Base-by-base conservation (phyloP, 2,329 filamentous ascomycete genomes). In the Arthroderma uncinatum region DNA sequence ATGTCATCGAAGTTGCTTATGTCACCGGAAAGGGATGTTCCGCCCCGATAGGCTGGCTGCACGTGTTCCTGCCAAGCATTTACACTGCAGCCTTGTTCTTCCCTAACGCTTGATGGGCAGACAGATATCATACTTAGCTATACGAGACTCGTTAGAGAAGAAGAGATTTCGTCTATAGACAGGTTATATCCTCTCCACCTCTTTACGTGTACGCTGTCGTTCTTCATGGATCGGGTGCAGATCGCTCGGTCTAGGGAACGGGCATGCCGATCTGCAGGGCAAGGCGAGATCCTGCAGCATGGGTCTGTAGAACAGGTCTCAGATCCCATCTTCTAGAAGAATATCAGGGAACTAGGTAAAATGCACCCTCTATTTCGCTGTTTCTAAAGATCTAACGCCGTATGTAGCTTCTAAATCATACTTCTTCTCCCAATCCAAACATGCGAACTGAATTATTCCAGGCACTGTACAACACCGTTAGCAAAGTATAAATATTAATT, bases 401-500 rank as follows among this genome's bases (percentile, higher is more conserved):
- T n/a, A 16, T 33, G 19, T 50, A 33, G 28, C 25, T n/a, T 16
- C 14, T 10, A 9, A 30, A 12, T 48, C 42, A 48, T 12, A 21
- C 42, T 23, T 66, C 59, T 62, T 80, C 78, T 0, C 82, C 85
- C 42, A 95, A 69, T 0, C 82, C 84, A 74, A 95, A 95, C 68
- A 95, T 89, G 60, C 77, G 78, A 57, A 84, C 79, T 0, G 88
- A 93, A 70, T 95, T 95, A 47, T 73, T 79, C 89, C 89, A 94
- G 3, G 88, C 85, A 25, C 77, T 79, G 57, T 33, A 19, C 42
- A 37, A 54, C 16, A 37, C 7, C 5, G 56, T 69, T 61, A 71
- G 66, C 62, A 59, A 60, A 37, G 34, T 36, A 14, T 14, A n/a
- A 40, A 57, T 30, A 36, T 40, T 44, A 50, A 53, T 55, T 42